These are phyloP conservation scores for Sedum album DNA, from an alignment of 164 flowering plant genomes.

Conservation along the genomic window DNA sequence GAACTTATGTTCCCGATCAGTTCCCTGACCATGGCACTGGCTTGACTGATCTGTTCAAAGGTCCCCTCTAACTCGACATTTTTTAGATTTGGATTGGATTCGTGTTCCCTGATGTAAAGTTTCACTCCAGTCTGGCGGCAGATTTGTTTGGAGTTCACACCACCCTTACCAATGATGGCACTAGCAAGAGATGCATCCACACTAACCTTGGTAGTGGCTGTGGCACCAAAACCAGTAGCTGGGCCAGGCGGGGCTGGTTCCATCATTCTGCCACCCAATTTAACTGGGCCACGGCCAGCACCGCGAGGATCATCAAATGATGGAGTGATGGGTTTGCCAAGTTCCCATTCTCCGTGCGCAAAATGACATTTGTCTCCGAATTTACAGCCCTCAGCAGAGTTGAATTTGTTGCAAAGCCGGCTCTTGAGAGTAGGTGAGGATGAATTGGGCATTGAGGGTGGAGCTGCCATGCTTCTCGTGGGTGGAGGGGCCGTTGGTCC, in stretches of 20 bases:
- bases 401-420: not conserved
- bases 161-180: slow-evolving; percentile 86
- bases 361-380: slow-evolving; percentile 86
- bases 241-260: slow-evolving; percentile 31
- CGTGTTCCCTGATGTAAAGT: slow-evolving; percentile 78
- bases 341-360: slow-evolving; percentile 84
- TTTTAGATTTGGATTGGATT: slow-evolving; percentile 55
- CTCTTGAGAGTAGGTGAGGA: slow-evolving; percentile 9
- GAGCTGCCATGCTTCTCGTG: slow-evolving; percentile 25
- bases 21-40: slow-evolving; percentile 75
- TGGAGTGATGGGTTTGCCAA: slow-evolving; percentile 45
- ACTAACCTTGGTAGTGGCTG: slow-evolving; percentile 82
- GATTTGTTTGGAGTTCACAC: slow-evolving; percentile 86
- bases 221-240: slow-evolving; percentile 69
- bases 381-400: slow-evolving; percentile 68
- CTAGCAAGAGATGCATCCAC: slow-evolving; percentile 88
- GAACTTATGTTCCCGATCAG: slow-evolving; percentile 44
- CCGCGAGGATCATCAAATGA: slow-evolving; percentile 41
- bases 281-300: slow-evolving; percentile 25
- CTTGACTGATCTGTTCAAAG: slow-evolving; percentile 83
- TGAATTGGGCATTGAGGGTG: slow-evolving; percentile 31
- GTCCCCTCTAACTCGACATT: slow-evolving; percentile 91
- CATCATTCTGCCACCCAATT: slow-evolving; percentile 32
- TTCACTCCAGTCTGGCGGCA: slow-evolving; percentile 79
- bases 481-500: slow-evolving; percentile 23